Conservation (phyloP, 2,329 filamentous ascomycete genomes). For the Lasiodiplodia sp. region DNA sequence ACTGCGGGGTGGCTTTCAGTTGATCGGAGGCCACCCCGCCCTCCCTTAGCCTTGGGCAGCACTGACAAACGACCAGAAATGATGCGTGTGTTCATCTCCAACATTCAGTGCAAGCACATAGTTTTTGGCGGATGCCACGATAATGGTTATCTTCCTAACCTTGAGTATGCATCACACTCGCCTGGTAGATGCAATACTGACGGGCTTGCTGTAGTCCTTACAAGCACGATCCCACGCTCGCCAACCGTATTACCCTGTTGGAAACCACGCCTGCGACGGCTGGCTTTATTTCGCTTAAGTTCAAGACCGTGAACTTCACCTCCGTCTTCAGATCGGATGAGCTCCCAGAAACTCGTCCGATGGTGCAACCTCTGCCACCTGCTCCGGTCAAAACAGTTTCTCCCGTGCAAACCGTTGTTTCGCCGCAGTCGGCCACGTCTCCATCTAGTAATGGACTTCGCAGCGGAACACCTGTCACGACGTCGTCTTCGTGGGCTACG, state of each 20-base stretch:
- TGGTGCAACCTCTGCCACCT: slow-evolving; percentile 30
- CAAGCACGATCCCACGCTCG: slow-evolving; percentile 48
- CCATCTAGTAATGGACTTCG: slow-evolving; percentile 33
- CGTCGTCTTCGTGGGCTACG: slow-evolving; percentile 45
- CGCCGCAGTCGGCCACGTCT: slow-evolving; percentile 31
- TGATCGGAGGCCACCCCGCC: neutral
- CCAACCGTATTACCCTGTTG: slow-evolving; percentile 53
- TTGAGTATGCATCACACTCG: slow-evolving; percentile 40
- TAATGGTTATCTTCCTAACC: slow-evolving; percentile 54
- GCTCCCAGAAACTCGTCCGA: slow-evolving; percentile 43
- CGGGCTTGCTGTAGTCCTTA: slow-evolving; percentile 40
- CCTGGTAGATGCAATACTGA: neutral
- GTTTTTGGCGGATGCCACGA: slow-evolving; percentile 58
- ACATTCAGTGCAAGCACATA: slow-evolving; percentile 56
- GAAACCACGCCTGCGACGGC: slow-evolving; percentile 52
- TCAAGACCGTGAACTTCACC: slow-evolving; percentile 49
- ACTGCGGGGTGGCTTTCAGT: neutral
- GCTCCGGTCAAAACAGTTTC: slow-evolving; percentile 31
- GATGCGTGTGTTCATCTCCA: slow-evolving; percentile 55
- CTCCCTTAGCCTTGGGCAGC: neutral
- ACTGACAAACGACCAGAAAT: slow-evolving; percentile 44
- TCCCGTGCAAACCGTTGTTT: slow-evolving; percentile 20
- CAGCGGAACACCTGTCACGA: slow-evolving; percentile 32
- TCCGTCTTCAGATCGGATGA: slow-evolving; percentile 51
- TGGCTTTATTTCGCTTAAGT: slow-evolving; percentile 52